Evolutionary conservation across 495 filamentous ascomycete species (phyloP).

Genomic region (Terfezia claveryi): DNA sequence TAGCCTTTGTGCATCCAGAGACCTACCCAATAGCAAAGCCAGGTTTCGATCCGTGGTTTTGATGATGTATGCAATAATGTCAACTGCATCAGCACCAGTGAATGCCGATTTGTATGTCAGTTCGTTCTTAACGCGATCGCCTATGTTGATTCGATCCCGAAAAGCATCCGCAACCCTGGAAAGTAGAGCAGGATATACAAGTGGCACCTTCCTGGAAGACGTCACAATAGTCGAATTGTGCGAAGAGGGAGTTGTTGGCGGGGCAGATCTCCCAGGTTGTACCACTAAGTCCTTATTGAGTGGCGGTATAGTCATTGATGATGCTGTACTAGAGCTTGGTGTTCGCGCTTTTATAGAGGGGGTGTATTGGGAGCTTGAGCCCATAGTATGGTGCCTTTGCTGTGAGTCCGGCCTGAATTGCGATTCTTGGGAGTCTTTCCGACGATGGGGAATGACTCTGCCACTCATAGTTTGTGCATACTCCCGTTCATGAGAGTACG

Average conservation of each 20-base stretch:
- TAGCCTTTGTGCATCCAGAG: slow-evolving; percentile 94
- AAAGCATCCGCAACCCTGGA: slow-evolving; percentile 82
- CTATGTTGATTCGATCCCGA: slow-evolving; percentile 56
- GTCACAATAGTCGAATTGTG: not conserved
- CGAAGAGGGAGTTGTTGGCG: not conserved
- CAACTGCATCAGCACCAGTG: slow-evolving; percentile 82
- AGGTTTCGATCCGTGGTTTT: slow-evolving; percentile 90
- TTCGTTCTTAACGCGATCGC: slow-evolving; percentile 87
- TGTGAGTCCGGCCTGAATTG: slow-evolving; percentile 12
- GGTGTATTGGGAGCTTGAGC: slow-evolving; percentile 10
- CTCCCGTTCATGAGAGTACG: slow-evolving; percentile 58
- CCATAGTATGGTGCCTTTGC: slow-evolving; percentile 17
- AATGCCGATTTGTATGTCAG: slow-evolving; percentile 94
- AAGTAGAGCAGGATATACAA: slow-evolving; percentile 83
- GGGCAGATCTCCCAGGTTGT: not conserved
- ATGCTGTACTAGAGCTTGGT: slow-evolving; percentile 18
- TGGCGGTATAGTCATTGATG: slow-evolving; percentile 2
- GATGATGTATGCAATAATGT: slow-evolving; percentile 83
- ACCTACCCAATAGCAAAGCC: slow-evolving; percentile 76
- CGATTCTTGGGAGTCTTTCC: slow-evolving; percentile 20
- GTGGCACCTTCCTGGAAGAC: slow-evolving; percentile 32
- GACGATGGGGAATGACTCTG: slow-evolving; percentile 49
- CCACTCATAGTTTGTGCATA: slow-evolving; percentile 77
- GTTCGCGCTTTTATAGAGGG: slow-evolving; percentile 16
- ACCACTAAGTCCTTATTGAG: not conserved